Evolutionary conservation across 139 green algal genomes (phyloP).

Genomic region (Chlamydomonas incerta): DNA sequence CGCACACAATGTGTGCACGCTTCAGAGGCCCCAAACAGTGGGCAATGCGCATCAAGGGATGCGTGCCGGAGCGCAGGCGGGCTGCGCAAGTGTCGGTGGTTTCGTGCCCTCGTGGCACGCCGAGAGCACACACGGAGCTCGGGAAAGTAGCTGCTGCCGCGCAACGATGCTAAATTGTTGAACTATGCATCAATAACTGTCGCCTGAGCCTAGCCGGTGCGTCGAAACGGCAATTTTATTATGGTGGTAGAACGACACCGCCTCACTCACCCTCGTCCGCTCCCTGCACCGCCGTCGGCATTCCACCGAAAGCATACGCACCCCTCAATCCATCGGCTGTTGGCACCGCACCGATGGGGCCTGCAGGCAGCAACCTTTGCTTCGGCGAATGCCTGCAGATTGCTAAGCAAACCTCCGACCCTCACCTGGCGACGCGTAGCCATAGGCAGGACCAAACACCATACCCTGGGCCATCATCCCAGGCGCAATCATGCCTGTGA

Average conservation of each 20-base stretch:
- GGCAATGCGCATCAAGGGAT: too few relatives aligned
- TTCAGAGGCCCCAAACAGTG: too few relatives aligned
- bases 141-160: too few relatives aligned
- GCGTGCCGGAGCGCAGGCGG: too few relatives aligned
- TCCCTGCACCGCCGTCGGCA: slow-evolving; percentile 5
- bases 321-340: background rate
- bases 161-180: too few relatives aligned
- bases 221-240: background rate
- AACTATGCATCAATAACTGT: too few relatives aligned
- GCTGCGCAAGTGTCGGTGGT: too few relatives aligned
- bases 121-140: too few relatives aligned
- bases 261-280: background rate
- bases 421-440: slow-evolving; percentile 30
- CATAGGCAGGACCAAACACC: slow-evolving; percentile 22
- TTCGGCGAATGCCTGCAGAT: background rate
- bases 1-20: too few relatives aligned
- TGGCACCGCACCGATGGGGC: slow-evolving; percentile 9
- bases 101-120: too few relatives aligned
- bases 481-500: slow-evolving; percentile 30
- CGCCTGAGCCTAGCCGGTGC: too few relatives aligned
- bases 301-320: slow-evolving; percentile 17
- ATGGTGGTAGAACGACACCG: background rate
- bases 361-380: background rate
- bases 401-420: background rate
- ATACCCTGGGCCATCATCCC: slow-evolving; percentile 27